Conservation (phyloP, 2,329 filamentous ascomycete genomes). For the Rutstroemia sp. region DNA sequence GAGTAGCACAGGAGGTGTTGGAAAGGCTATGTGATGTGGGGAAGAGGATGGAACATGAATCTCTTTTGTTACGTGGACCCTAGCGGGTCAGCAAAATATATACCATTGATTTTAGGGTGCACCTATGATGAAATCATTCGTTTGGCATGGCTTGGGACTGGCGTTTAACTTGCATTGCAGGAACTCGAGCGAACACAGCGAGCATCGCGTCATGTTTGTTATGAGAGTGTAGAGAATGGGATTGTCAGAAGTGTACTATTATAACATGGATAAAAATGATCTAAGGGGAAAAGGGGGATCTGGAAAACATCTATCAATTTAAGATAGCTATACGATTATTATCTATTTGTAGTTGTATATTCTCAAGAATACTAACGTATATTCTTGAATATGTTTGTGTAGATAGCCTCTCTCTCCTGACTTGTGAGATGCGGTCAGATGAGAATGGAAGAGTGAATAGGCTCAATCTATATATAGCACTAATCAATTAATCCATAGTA, state of each 20-base stretch:
- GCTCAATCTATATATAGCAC: too few species aligned
- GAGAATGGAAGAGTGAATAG: neutral
- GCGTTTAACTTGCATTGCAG: neutral
- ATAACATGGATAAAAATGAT: too few species aligned
- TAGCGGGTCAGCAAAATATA: slow-evolving; percentile 3
- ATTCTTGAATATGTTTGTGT: neutral
- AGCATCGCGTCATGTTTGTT: neutral
- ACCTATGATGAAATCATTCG: neutral
- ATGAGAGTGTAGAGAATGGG: neutral
- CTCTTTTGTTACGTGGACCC: slow-evolving; percentile 3
- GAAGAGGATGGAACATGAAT: slow-evolving; percentile 2
- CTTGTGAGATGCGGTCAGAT: neutral
- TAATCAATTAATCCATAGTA: neutral
- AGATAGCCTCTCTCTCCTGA: neutral
- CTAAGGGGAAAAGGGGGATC: neutral
- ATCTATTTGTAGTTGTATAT: slow-evolving; percentile 3
- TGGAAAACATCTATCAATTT: neutral
- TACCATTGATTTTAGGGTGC: neutral
- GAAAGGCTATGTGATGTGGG: slow-evolving; percentile 20
- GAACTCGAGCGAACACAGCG: neutral
- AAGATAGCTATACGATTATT: neutral
- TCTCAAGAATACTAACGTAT: neutral
- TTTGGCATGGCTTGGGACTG: slow-evolving; percentile 5
- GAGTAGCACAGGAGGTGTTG: slow-evolving; percentile 19
- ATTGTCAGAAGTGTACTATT: neutral